Conservation (phyloP, 768 basidiomycete species). For the Dentipellis fragilis region DNA sequence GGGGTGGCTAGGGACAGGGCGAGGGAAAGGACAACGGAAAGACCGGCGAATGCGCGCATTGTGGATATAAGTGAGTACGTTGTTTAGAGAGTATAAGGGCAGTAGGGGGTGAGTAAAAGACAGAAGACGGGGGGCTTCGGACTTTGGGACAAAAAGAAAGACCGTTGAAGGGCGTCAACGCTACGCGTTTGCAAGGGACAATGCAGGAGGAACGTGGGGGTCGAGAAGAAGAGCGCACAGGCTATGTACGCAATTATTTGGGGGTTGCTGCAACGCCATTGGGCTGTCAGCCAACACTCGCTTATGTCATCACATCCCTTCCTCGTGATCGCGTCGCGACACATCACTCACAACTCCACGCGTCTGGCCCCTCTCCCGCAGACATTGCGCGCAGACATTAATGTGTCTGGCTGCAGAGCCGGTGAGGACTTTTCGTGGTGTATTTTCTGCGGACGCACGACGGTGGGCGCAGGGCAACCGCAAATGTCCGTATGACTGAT, state of each 20-base stretch:
- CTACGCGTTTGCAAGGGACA: not conserved
- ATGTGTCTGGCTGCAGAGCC: too few relatives aligned
- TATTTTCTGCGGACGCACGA: too few relatives aligned
- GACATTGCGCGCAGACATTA: too few relatives aligned
- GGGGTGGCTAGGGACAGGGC: not conserved
- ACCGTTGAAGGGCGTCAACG: conserved; percentile 3
- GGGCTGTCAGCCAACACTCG: not conserved
- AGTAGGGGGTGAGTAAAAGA: not conserved
- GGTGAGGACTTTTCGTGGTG: too few relatives aligned
- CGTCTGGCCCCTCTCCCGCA: too few relatives aligned
- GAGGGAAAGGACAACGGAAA: not conserved
- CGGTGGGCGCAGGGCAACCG: too few relatives aligned
- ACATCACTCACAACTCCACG: too few relatives aligned
- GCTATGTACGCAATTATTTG: not conserved
- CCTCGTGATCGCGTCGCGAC: not conserved
- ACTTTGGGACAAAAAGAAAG: not conserved
- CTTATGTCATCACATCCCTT: not conserved
- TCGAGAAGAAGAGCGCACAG: not conserved
- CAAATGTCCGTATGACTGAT: too few relatives aligned
- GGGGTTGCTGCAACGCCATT: too few relatives aligned
- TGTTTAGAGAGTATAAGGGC: too few relatives aligned
- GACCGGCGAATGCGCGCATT: not conserved
- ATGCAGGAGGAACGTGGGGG: not conserved
- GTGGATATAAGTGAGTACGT: not conserved
- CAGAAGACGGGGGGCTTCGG: not conserved